Conservation (phyloP, 371 early-diverging fungal species). For the Phascolomyces articulosus region DNA sequence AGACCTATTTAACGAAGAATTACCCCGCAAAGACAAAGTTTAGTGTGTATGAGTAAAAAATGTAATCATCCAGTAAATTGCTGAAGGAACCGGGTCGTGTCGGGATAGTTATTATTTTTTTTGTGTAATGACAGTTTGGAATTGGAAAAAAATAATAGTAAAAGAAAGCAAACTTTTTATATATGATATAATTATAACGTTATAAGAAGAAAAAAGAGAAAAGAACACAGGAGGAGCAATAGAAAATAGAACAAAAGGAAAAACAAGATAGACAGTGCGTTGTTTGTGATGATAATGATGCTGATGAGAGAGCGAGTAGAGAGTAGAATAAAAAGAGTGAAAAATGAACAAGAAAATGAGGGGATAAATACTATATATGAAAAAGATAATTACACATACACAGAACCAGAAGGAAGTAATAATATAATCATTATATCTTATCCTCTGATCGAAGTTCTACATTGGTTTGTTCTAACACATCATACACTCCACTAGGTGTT, state of each 20-base stretch:
- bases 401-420: not conserved
- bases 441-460: constrained; percentile 32
- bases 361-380: not conserved
- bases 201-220: not conserved
- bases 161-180: not conserved
- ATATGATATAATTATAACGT: not conserved
- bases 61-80: not conserved
- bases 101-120: not conserved
- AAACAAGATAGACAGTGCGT: too few relatives aligned
- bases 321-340: not conserved
- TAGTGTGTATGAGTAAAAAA: too few relatives aligned
- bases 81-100: not conserved
- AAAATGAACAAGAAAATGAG: not conserved
- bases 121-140: not conserved
- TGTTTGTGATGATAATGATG: too few relatives aligned
- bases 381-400: constrained; percentile 2
- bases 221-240: too few relatives aligned
- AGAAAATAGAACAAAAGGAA: too few relatives aligned
- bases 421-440: constrained; percentile 10
- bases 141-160: not conserved
- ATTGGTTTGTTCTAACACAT: constrained; percentile 30
- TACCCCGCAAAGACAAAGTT: too few relatives aligned
- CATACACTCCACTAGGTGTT: constrained; percentile 31
- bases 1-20: too few relatives aligned
- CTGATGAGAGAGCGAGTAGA: too few relatives aligned